Percentiles rank a stretch among this genome's conserved stretches.
Evolutionary conservation across 352 stramenopile genomes (phyloP).

Genomic region (Globisporangium takayamanum): DNA sequence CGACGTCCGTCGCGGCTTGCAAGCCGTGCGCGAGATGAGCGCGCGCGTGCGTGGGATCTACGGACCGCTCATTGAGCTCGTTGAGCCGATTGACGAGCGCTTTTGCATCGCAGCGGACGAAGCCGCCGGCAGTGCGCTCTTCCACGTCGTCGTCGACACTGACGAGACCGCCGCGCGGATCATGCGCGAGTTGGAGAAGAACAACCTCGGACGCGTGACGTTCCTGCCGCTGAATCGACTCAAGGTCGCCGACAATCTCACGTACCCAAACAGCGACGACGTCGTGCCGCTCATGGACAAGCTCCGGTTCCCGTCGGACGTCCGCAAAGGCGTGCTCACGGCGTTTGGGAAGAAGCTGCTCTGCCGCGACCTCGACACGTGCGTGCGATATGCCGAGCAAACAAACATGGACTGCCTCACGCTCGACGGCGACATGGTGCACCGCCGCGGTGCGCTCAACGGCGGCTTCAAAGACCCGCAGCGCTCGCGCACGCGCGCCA

Average conservation of each 20-base stretch:
- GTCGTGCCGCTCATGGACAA: conserved; percentile 82
- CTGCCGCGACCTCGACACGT: conserved; percentile 91
- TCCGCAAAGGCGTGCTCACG: conserved; percentile 91
- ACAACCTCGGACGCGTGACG: conserved; percentile 94
- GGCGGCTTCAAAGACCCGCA: conserved; percentile 95
- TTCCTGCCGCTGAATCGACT: conserved; percentile 95
- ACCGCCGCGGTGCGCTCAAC: conserved; percentile 93
- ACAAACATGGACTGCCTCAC: conserved; percentile 97
- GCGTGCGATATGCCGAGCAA: conserved; percentile 64
- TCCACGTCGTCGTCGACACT: conserved; percentile 98
- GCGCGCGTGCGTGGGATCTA: conserved; percentile 77
- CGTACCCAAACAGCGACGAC: conserved; percentile 77
- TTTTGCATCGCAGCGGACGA: conserved; percentile 96
- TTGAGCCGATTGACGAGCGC: conserved; percentile 79
- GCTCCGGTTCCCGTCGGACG: conserved; percentile 74
- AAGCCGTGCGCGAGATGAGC: conserved; percentile 86
- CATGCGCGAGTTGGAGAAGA: conserved; percentile 92
- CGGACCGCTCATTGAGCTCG: conserved; percentile 96
- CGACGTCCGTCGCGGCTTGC: conserved; percentile 78
- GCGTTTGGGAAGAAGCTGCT: conserved; percentile 97
- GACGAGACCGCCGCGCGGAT: conserved; percentile 94
- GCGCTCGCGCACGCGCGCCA: conserved; percentile 62
- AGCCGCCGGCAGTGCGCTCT: conserved; percentile 93
- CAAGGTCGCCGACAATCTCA: conserved; percentile 76
- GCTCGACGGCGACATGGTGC: conserved; percentile 97